Evolutionary conservation across 352 stramenopile species (phyloP).

Genomic region (Thalassiosira livingstoniorum): DNA sequence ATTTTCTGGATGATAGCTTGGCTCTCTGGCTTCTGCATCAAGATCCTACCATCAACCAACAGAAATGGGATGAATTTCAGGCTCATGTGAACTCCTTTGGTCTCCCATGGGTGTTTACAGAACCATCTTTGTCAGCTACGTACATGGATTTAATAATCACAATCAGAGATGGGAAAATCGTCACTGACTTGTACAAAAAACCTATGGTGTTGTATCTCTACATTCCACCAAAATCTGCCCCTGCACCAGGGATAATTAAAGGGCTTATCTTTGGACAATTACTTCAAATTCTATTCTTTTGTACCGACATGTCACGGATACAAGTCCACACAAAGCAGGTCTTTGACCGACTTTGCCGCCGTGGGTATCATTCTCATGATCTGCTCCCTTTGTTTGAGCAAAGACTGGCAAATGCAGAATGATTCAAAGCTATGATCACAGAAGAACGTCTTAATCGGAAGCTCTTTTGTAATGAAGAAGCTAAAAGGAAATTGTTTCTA

Average conservation of each 20-base stretch:
- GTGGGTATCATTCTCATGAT: neutral
- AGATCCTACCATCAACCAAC: neutral
- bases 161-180: neutral
- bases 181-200: neutral
- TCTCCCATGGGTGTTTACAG: neutral
- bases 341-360: neutral
- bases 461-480: no score
- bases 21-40: neutral
- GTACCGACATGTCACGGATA: no score
- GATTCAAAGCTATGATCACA: no score
- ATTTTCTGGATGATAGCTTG: neutral
- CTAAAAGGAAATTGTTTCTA: no score
- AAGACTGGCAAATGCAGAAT: neutral
- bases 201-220: neutral
- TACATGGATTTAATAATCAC: neutral
- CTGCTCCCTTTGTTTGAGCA: neutral
- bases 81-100: neutral
- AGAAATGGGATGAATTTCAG: conserved; percentile 22
- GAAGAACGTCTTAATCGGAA: no score
- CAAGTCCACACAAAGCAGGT: neutral
- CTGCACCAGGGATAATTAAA: neutral
- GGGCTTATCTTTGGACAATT: neutral
- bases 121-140: neutral
- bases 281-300: neutral
- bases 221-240: neutral